Evolutionary conservation across 768 basidiomycete species (phyloP), one percentile per base, ranked within the genome.

Genomic region (Neoboletus brunneissimus): DNA sequence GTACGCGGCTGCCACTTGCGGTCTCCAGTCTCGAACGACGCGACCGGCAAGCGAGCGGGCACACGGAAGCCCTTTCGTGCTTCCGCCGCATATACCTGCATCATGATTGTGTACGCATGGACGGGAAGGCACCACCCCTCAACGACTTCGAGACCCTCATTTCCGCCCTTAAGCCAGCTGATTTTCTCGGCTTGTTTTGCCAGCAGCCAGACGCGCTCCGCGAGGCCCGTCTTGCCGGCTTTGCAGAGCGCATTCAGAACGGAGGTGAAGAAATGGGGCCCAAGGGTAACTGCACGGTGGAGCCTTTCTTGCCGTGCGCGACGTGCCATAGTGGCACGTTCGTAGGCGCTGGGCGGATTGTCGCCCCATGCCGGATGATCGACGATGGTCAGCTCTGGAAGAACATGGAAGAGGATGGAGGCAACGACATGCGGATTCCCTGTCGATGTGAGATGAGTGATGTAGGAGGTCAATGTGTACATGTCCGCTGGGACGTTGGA

Each of bases 51-150:
- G 55, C 50, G 61, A 31, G 56, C 23, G 15, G 58, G 56, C 43
- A 59, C 44, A 60, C 57, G 45, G 43, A 60, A 54, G 46, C 56
- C 70, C 59, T 67, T 68, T 43, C 64, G 68, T n/a, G 76, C 77
- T 65, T 82, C 79, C 4, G 66, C 62, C 1, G 73, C 78, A 58
- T 88, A 90, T 32, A 81, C 73, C 46, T 83, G 77, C 54, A 93
- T 67, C 84, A 91, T 89, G 48, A 81, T 72, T 2, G 88, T 91
- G 66, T 89, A 92, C 1, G 87, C 83, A 10, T 84, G 76, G 3
- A 85, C 71, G 9, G 85, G 81, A 20, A 92, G 70, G 51, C 76
- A 76, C 90, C 90, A 94, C 0, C 86, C 83, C 44, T 73, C 54
- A 29, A 49, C 54, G 22, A 58, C 44, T 23, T 70, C 58, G 18